These are phyloP conservation scores for Boechera divaricarpa DNA, from an alignment of 345 rosid genomes.

Conservation along the genomic window DNA sequence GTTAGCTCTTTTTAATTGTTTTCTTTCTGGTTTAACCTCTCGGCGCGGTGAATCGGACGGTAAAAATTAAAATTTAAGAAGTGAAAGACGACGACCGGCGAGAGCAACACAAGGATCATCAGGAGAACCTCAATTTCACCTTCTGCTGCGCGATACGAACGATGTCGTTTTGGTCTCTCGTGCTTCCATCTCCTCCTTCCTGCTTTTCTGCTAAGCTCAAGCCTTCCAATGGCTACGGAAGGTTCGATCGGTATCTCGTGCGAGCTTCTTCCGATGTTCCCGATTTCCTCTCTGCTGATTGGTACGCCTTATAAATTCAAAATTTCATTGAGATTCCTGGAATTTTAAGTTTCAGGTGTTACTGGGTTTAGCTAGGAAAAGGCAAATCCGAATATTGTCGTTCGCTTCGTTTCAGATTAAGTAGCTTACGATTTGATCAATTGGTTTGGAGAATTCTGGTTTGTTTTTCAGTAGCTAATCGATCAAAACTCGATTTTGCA, in stretches of 20 bases:
- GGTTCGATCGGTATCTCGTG: slow-evolving; percentile 45
- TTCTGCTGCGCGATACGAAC: neutral
- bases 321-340: neutral
- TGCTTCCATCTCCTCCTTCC: slow-evolving; percentile 44
- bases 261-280: slow-evolving; percentile 82
- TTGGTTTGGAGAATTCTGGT: neutral
- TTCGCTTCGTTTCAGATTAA: neutral
- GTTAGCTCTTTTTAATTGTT: too few species aligned
- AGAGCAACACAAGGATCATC: too few species aligned
- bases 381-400: neutral
- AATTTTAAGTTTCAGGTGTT: neutral
- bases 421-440: neutral
- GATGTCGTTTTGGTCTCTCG: slow-evolving; percentile 63
- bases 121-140: too few species aligned
- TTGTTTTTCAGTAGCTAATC: too few species aligned
- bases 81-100: too few species aligned
- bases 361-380: neutral
- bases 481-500: neutral
- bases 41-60: too few species aligned
- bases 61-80: too few species aligned
- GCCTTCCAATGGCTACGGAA: slow-evolving; percentile 42
- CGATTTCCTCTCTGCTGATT: slow-evolving; percentile 84
- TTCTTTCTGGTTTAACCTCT: too few species aligned
- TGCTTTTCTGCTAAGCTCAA: slow-evolving; percentile 48
- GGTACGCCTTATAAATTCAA: slow-evolving; percentile 47